Base-by-base conservation (phyloP, 2,329 filamentous ascomycete genomes). In the Fusarium sp. region DNA sequence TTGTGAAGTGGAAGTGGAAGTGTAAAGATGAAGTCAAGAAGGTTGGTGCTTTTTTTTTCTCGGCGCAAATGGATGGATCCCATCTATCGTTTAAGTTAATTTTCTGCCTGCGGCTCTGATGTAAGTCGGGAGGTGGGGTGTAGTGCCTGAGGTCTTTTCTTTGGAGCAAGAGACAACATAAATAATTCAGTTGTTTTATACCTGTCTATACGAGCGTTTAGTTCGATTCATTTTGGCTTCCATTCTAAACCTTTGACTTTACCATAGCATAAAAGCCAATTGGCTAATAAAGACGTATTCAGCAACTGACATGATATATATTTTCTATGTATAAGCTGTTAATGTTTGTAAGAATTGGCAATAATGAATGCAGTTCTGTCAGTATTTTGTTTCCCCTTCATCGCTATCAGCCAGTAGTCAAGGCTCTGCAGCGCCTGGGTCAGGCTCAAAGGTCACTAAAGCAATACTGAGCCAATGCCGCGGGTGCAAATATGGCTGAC, bases 401-500 rank as follows among this genome's bases (percentile, higher is more conserved):
- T 37, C 34, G 5, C 18, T 18, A n/a, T 37, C n/a, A n/a, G 34
- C 34, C 34, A 7, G 34, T 37, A 37, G 34, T 37, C 46, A 51
- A 51, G 66, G 40, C 59, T 47, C 45, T 57, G 23, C 40, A 56
- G 13, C 42, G 56, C 51, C 54, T 63, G 40, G 23, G 32, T 69
- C 68, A 71, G 63, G 68, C 58, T 59, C 25, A 42, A 74, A 42
- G n/a, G 28, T 53, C 56, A 48, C 62, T 72, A 43, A 59, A 59
- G 47, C 25, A 41, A 55, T 53, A 53, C 67, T 72, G 66, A 54
- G 68, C 73, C 73, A 75, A 75, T 73, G 53, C 71, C 69, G 59
- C 68, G 57, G 66, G 58, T 69, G 73, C 59, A 74, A 75, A 75
- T 74, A 69, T 73, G 69, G 74, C 72, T 74, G 70, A 74, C 74